A percentile compares a stretch with the other conserved stretches of the same genome.
These are phyloP conservation scores for Trichoderma sp. DNA, from an alignment of 2,329 filamentous ascomycete genomes.

Conservation along the genomic window DNA sequence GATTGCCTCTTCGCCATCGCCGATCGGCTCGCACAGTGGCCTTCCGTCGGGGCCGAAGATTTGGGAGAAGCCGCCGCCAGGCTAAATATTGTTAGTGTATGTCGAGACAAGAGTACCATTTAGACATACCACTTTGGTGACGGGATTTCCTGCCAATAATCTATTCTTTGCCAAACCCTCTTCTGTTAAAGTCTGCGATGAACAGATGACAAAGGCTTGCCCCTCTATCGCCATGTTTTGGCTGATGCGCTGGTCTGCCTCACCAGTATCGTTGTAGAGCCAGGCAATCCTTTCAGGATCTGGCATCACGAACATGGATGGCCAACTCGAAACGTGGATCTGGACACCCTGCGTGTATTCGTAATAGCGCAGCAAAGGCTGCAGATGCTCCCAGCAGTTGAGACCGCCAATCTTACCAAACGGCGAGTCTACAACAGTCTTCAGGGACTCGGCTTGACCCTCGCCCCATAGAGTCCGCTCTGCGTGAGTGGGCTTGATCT, in stretches of 20 bases:
- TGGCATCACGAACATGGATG: constrained; percentile 36
- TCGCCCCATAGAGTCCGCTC: constrained; percentile 59
- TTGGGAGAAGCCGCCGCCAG: constrained; percentile 53
- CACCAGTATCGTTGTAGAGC: constrained; percentile 41
- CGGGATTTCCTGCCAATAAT: constrained; percentile 41
- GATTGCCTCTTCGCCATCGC: constrained; percentile 45
- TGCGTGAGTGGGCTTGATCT: constrained; percentile 59
- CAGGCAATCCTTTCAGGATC: constrained; percentile 37
- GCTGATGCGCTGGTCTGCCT: constrained; percentile 39
- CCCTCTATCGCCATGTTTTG: constrained; percentile 49
- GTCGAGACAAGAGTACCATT: too few species aligned
- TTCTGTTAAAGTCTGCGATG: constrained; percentile 44
- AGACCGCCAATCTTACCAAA: constrained; percentile 55
- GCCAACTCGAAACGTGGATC: constrained; percentile 31
- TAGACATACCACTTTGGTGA: constrained; percentile 36
- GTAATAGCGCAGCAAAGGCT: constrained; percentile 27
- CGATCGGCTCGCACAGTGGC: constrained; percentile 11
- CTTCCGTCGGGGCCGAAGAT: constrained; percentile 57
- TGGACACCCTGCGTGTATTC: constrained; percentile 29
- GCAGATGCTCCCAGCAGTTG: constrained; percentile 52
- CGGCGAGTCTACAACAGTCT: constrained; percentile 50
- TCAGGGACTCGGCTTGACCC: constrained; percentile 53
- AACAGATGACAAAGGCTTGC: constrained; percentile 44
- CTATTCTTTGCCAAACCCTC: constrained; percentile 43
- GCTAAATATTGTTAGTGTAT: not conserved